phyloP scores from a whole-genome alignment of 495 filamentous ascomycete genomes.

The Thermothielavioides terrestris region DNA sequence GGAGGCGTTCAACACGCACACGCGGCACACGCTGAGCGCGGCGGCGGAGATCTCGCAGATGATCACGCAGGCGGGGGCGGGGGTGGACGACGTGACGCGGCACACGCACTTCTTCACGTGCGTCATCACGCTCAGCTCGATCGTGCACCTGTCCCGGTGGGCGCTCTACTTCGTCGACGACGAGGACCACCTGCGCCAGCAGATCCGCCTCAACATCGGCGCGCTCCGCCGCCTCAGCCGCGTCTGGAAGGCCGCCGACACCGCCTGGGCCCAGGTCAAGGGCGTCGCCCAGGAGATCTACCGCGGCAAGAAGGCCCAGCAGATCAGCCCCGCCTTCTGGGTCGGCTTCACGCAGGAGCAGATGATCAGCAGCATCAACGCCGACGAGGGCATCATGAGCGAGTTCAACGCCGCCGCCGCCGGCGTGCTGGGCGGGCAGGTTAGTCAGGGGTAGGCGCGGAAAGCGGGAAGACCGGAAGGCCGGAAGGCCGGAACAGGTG shows the following conservation, averaged over 20 bases:
- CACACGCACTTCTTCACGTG: slow-evolving; percentile 90
- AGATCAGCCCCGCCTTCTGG: slow-evolving; percentile 44
- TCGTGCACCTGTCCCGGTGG: slow-evolving; percentile 55
- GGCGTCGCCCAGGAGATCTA: slow-evolving; percentile 61
- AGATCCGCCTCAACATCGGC: slow-evolving; percentile 72
- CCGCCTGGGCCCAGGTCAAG: slow-evolving; percentile 64
- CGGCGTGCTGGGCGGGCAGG: neutral
- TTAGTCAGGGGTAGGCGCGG: neutral
- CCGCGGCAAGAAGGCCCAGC: slow-evolving; percentile 46
- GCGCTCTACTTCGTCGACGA: slow-evolving; percentile 47
- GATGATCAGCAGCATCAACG: slow-evolving; percentile 44
- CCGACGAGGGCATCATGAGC: slow-evolving; percentile 47
- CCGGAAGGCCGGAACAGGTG: no score
- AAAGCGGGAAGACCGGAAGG: no score
- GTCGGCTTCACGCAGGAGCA: slow-evolving; percentile 45
- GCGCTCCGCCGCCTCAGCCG: slow-evolving; percentile 64
- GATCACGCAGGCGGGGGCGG: slow-evolving; percentile 66
- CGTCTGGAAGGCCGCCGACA: slow-evolving; percentile 70
- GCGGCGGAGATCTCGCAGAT: slow-evolving; percentile 71
- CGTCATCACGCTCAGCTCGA: slow-evolving; percentile 60
- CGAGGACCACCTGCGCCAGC: slow-evolving; percentile 68
- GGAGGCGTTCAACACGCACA: slow-evolving; percentile 59
- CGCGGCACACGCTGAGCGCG: slow-evolving; percentile 68
- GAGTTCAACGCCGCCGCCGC: slow-evolving; percentile 34
- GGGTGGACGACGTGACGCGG: slow-evolving; percentile 53